Base-by-base conservation (phyloP, 1,284 basidiomycete genomes). In the Fomitopsis betulina region DNA sequence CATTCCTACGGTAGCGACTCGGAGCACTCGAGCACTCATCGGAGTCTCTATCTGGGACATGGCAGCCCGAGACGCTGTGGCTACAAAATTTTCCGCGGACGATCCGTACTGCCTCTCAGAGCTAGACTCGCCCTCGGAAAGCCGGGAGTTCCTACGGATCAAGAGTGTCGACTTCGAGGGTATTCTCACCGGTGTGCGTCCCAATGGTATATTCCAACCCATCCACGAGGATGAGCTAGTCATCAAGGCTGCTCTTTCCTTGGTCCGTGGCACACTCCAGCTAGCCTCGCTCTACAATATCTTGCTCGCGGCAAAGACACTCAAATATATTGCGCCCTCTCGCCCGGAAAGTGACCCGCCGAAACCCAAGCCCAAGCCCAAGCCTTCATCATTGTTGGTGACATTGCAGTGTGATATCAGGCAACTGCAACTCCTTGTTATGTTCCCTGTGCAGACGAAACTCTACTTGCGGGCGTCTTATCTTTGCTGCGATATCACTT, bases 281-380 rank as follows among this genome's bases (percentile, higher is more conserved):
- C 76, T 96, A 37, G 82, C 85, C 13, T 86, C 92, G 69, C 75
- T 89, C 19, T 96, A 95, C 68, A 88, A 86, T 66, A 64, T 79
- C 10, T 78, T 96, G 42, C 76, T 94, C 51, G 89, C 89, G 10
- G 61, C 81, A 3, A 77, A 83, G 38, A 83, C 83, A 0, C 55
- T 90, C 40, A 79, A 75, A 61, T 72, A 72, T 2, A 72, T 89
- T 37, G 30, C 63, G 13, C 76, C 77, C 21, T 45, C 38, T 40
- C 21, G 17, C 6, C 3, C 55, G 17, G 39, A 56, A 21, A 23
- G 25, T 30, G 25, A 15, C 10, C 13, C n/a, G n/a, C n/a, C n/a
- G n/a, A n/a, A 19, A 9, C n/a, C n/a, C 17, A 25, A 13, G 12
- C 25, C n/a, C 9, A 25, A 19, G 17, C 17, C 23, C 19, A 8